Evolutionary conservation across 179 eudicot species (phyloP), one percentile per base, ranked within the genome.

Genomic region (Silene noctiflora): DNA sequence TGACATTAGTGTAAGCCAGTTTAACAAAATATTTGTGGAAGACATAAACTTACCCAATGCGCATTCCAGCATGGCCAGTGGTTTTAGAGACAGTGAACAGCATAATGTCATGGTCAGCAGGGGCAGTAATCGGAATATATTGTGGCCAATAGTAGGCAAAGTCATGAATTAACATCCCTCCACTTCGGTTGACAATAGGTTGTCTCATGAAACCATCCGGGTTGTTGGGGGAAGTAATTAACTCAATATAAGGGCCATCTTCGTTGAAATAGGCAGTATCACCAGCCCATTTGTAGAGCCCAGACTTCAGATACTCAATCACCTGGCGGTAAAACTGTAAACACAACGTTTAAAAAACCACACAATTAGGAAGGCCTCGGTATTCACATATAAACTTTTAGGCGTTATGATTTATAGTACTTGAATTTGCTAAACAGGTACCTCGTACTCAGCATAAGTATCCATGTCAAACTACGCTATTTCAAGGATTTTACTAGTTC

Each of bases 101-200:
- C 98, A 93, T 93, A 56, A 93, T 77, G 20, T 91, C 95, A 24
- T 93, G 84, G 66, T 93, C 89, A 22, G 92, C 92, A 2, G 88
- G 78, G 67, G 84, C 72, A 70, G 88, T 83, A 62, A 95, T 95
- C 0, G 97, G 90, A 71, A 91, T 92, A 75, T 91, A 95, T 55
- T 95, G 98, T 2, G 97, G 98, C 98, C 98, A 94, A 77, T 92
- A 92, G 75, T 94, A 94, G 39, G 96, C 98, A 66, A 89, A 84
- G 81, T 92, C 98, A 71, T 92, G 95, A 72, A 95, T 58, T 56
- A 90, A 67, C 75, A 86, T 84, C 31, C 97, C 98, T 48, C 81
- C 79, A 46, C 79, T 79, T 61, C 85, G 69, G 80, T 92, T 92
- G 55, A 89, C 89, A 58, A 87, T 84, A 4, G 93, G 83, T 73